Base-by-base conservation (phyloP, 331 rosid species). In the Malus hybrid region DNA sequence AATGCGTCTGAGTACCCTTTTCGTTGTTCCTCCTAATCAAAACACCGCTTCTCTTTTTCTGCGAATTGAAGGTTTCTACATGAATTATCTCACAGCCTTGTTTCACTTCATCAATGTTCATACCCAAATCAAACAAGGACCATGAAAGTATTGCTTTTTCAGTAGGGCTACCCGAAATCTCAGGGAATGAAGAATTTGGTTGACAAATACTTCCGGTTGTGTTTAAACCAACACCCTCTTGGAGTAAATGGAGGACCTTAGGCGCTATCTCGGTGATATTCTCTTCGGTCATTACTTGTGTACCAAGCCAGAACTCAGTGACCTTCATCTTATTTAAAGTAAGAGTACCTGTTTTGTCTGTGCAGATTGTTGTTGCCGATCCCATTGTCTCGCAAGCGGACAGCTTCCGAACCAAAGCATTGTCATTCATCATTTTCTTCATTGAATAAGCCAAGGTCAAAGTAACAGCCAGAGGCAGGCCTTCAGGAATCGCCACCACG, bases 321-420 rank as follows among this genome's bases (percentile, higher is more conserved):
- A 85, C 88, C 69, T 75, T 79, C 88, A 85, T 85, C 73, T 85
- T 75, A 50, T 85, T 85, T 33, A 79, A 20, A 7, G 83, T 85
- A 20, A 85, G 83, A 15, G 88, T 85, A 5, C 85, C 83, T 10
- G 85, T 85, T 85, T 85, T 85, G 70, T 85, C 85, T 6, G 85
- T 85, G 73, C 85, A 85, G 22, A 85, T 85, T 29, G 79, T 75
- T 5, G 88, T 85, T 70, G 85, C 83, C 0, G 85, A 78, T 36
- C 88, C 88, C 88, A 84, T 81, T 4, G 83, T 85, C 69, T 85
- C 88, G 14, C 88, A 85, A 42, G 88, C 85, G 3, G 88, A 52
- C 4, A 52, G 57, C 20, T 52, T 52, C 57, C 57, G 57, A 6
- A 52, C 57, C 57, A 52, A 52, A 52, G 57, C 57, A 52, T 52